Conservation (phyloP, 1,139 yeast species). For the Nakaseomyces uthaithaninus region DNA sequence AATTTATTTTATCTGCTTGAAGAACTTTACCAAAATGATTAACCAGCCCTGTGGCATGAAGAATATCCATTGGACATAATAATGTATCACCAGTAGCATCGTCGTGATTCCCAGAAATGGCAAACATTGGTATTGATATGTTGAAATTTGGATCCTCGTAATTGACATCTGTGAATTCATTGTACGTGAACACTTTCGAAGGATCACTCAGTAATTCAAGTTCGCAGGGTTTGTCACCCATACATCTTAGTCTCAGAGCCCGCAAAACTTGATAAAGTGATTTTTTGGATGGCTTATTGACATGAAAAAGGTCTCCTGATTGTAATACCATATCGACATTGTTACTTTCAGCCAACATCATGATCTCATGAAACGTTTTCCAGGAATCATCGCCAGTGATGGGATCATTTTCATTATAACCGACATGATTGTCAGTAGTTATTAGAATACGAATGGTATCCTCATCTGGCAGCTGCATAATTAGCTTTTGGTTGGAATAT, state of each 20-base stretch:
- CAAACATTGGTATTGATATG: slow-evolving; percentile 86
- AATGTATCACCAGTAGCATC: slow-evolving; percentile 88
- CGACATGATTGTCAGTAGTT: slow-evolving; percentile 96
- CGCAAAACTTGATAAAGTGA: slow-evolving; percentile 78
- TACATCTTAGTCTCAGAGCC: slow-evolving; percentile 60
- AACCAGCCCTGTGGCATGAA: slow-evolving; percentile 72
- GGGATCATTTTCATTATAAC: slow-evolving; percentile 83
- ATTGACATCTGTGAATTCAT: slow-evolving; percentile 61
- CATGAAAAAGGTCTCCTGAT: slow-evolving; percentile 88
- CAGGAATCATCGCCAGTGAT: slow-evolving; percentile 87
- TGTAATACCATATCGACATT: slow-evolving; percentile 89
- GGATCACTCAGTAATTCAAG: slow-evolving; percentile 81
- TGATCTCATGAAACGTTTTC: slow-evolving; percentile 77
- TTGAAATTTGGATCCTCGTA: slow-evolving; percentile 88
- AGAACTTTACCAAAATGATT: slow-evolving; percentile 85
- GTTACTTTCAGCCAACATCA: slow-evolving; percentile 57
- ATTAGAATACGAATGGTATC: slow-evolving; percentile 69
- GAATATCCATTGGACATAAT: slow-evolving; percentile 79
- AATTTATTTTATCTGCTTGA: slow-evolving; percentile 64
- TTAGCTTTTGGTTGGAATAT: background rate
- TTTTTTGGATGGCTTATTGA: slow-evolving; percentile 81
- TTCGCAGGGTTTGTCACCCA: slow-evolving; percentile 86
- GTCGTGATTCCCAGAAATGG: slow-evolving; percentile 94
- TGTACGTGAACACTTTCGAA: slow-evolving; percentile 40
- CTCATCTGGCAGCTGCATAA: slow-evolving; percentile 29